Conservation (phyloP, 1,284 basidiomycete species). For the Irpex rosettiformis region DNA sequence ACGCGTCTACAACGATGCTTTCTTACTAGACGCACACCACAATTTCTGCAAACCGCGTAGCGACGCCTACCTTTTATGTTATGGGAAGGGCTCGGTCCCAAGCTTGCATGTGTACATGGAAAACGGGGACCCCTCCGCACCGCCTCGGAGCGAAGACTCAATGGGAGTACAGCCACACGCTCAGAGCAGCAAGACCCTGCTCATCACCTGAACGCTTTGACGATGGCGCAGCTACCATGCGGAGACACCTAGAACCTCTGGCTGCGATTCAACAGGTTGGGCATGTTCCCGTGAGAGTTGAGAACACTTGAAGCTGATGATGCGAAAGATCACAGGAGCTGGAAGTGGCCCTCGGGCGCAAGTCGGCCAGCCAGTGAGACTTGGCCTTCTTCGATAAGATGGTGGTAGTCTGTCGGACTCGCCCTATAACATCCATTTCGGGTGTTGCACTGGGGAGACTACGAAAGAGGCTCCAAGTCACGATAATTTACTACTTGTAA, state of each 20-base stretch:
- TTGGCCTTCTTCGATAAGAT: neutral
- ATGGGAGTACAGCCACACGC: neutral
- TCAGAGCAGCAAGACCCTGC: neutral
- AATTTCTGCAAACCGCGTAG: neutral
- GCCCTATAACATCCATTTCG: too few species aligned
- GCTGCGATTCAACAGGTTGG: neutral
- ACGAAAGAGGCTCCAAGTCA: too few species aligned
- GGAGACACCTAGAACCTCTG: neutral
- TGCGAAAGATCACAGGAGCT: neutral
- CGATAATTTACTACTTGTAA: too few species aligned
- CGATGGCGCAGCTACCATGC: neutral
- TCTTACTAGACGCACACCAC: neutral
- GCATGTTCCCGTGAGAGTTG: neutral
- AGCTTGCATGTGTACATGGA: neutral
- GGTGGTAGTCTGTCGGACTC: neutral
- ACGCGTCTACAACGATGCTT: neutral
- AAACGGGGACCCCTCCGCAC: neutral
- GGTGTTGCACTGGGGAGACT: too few species aligned
- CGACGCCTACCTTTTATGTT: neutral
- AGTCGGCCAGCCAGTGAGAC: neutral
- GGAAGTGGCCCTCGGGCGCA: neutral
- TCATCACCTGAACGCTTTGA: neutral
- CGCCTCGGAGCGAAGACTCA: slow-evolving; percentile 2
- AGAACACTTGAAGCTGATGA: neutral
- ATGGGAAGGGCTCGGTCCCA: neutral